phyloP scores from a whole-genome alignment of 306 rosid genomes.

The Acacia melanoxylon region DNA sequence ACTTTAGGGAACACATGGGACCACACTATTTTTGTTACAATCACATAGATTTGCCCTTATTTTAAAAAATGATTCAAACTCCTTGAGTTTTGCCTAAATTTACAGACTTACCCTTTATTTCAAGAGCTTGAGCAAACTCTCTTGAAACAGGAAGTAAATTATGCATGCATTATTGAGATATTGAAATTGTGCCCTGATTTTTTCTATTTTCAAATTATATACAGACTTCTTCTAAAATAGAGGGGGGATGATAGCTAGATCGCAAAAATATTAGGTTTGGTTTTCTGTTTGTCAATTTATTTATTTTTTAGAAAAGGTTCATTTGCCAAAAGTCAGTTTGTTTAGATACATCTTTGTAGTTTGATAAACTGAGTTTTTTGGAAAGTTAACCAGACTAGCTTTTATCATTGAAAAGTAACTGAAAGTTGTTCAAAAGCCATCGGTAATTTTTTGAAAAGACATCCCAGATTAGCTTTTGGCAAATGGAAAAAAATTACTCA shows the following conservation, averaged over 20 bases:
- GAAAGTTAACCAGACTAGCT: neutral
- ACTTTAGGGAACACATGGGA: neutral
- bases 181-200: neutral
- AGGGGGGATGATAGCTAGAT: neutral
- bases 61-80: neutral
- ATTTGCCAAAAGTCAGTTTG: neutral
- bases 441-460: too few relatives aligned
- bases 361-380: neutral
- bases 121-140: neutral
- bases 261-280: neutral
- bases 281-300: neutral
- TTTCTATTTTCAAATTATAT: neutral
- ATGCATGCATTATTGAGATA: neutral
- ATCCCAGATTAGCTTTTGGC: neutral
- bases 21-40: neutral
- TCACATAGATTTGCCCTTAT: neutral
- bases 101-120: too few relatives aligned
- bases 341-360: too few relatives aligned
- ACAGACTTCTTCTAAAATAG: too few relatives aligned
- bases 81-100: neutral
- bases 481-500: too few relatives aligned
- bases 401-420: neutral
- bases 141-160: neutral
- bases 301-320: too few relatives aligned
- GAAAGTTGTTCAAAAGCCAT: too few relatives aligned